Percentiles rank a stretch among this genome's conserved stretches.
phyloP scores from a whole-genome alignment of 306 rosid species.

The Glycine soja region DNA sequence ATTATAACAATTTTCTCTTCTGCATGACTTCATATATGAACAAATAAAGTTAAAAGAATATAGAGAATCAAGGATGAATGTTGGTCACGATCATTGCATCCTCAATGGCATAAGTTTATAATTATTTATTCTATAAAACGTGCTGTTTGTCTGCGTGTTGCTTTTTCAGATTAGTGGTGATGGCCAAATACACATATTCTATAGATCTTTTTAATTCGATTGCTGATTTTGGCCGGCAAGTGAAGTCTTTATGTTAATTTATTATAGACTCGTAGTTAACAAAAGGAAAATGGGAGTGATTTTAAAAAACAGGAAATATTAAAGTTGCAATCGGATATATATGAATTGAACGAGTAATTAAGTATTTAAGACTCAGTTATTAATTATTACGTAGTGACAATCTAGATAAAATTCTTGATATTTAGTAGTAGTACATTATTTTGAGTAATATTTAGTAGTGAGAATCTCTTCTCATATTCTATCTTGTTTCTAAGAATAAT shows the following conservation, averaged over 20 bases:
- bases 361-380: neutral
- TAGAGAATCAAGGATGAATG: slow-evolving; percentile 32
- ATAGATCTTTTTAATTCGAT: slow-evolving; percentile 11
- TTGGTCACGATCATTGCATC: slow-evolving; percentile 48
- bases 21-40: neutral
- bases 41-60: neutral
- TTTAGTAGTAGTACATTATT: neutral
- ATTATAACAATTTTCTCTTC: too few relatives aligned
- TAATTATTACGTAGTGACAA: neutral
- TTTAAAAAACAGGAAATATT: neutral
- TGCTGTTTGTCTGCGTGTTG: slow-evolving; percentile 30
- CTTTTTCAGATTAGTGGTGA: slow-evolving; percentile 41
- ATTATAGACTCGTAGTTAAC: neutral
- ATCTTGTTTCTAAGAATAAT: too few relatives aligned
- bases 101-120: slow-evolving; percentile 25
- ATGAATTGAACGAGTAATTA: neutral
- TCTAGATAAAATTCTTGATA: neutral
- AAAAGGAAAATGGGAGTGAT: neutral
- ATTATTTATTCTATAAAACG: slow-evolving; percentile 39
- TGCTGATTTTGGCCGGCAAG: slow-evolving; percentile 36
- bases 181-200: neutral
- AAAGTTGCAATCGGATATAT: neutral
- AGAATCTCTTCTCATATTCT: too few relatives aligned
- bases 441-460: too few relatives aligned
- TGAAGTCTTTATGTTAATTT: neutral